Base-by-base conservation (phyloP, 1,139 yeast species). In the Debaryomyces udenii region DNA sequence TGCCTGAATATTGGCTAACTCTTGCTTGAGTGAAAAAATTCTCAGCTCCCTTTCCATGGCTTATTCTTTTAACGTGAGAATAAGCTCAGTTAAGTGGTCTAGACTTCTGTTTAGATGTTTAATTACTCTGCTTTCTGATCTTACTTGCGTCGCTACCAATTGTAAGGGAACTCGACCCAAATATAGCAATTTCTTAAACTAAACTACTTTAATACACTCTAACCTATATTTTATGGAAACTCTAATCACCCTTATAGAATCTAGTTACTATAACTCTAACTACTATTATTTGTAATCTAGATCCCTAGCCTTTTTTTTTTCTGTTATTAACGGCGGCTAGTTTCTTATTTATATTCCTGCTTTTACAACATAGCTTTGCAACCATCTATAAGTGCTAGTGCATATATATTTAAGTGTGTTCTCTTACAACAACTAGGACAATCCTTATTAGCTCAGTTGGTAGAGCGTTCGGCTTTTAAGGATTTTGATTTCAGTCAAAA, bases 401-500 rank as follows among this genome's bases (percentile, higher is more conserved):
- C 11, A n/a, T 27, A 11, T 27, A 27, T 27, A 11, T 27, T 6
- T 27, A 27, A 27, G 29, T n/a, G 11, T 27, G 13, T 27, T 27
- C 29, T 27, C 29, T 27, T 27, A 27, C 29, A 27, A n/a, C n/a
- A n/a, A n/a, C n/a, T n/a, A 32, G 34, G 35, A 31, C 38, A 16
- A 31, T 39, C 42, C 42, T 39, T 35, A 39, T 39, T 39, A 39
- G 42, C 42, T 39, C 42, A 39, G 42, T 35, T 39, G 42, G 42
- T 39, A 39, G 42, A 39, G 42, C 42, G 42, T 39, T 39, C 42
- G 42, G 42, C 42, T 39, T 39, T 39, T 39, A 39, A 30, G 42
- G 36, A 38, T 38, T 38, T 27, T 18, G 41, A 38, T 38, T 38
- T 30, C 36, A 29, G 39, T 35, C 39, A 35, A 39, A 28, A 37